Evolutionary conservation across 1,284 basidiomycete species (phyloP).

Genomic region (Blastosporella zonata): DNA sequence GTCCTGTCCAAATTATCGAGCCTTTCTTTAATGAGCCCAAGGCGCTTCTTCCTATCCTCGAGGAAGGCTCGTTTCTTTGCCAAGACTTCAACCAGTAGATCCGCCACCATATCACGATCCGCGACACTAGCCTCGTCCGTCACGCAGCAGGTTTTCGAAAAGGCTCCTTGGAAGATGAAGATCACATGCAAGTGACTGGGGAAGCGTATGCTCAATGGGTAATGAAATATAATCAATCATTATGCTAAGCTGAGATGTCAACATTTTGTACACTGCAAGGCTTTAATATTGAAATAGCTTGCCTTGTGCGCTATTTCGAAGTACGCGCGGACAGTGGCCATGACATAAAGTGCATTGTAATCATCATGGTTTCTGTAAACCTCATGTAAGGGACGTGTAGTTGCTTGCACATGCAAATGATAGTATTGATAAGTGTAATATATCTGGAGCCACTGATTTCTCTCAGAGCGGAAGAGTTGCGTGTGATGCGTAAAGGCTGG

Average conservation of each 20-base stretch:
- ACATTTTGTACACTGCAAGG: not conserved
- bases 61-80: constrained; percentile 30
- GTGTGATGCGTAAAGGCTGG: constrained; percentile 28
- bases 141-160: constrained; percentile 34
- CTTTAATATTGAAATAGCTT: constrained; percentile 5
- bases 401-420: not conserved
- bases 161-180: constrained; percentile 45
- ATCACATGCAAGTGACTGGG: constrained; percentile 34
- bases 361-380: constrained; percentile 19
- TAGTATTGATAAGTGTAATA: too few relatives aligned
- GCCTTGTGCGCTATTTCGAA: constrained; percentile 50
- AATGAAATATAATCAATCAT: constrained; percentile 51
- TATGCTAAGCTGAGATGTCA: constrained; percentile 35
- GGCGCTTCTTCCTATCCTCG: constrained; percentile 23
- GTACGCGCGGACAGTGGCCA: constrained; percentile 52
- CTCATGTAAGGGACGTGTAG: not conserved
- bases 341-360: constrained; percentile 41
- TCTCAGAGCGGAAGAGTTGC: constrained; percentile 17
- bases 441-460: constrained; percentile 19
- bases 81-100: constrained; percentile 44
- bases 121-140: constrained; percentile 9
- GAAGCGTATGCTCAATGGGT: constrained; percentile 28
- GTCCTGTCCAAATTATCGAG: not conserved
- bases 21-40: constrained; percentile 31
- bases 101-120: constrained; percentile 23